Conservation (phyloP, 2,329 filamentous ascomycete species). For the Phyllosticta citrichinensis region DNA sequence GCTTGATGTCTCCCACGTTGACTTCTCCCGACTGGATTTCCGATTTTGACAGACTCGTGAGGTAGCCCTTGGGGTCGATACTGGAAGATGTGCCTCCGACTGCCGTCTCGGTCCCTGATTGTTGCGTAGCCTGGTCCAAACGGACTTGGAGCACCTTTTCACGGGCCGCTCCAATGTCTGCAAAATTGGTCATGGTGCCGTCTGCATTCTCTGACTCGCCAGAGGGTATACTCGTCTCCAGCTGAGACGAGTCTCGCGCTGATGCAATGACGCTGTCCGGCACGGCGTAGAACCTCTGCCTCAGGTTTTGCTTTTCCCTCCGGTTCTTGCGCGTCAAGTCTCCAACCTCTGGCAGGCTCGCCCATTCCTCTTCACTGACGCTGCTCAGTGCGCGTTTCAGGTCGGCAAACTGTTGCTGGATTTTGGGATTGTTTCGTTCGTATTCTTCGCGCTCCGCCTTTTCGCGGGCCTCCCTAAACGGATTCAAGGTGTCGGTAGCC, state of each 20-base stretch:
- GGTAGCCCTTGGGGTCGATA: conserved; percentile 91
- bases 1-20: conserved; percentile 88
- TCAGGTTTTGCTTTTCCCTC: conserved; percentile 69
- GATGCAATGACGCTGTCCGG: conserved; percentile 91
- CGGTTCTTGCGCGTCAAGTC: conserved; percentile 93
- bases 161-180: conserved; percentile 89
- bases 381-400: conserved; percentile 81
- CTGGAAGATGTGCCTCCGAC: conserved; percentile 69
- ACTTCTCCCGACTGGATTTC: conserved; percentile 70
- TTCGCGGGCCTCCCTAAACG: conserved; percentile 85
- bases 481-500: conserved; percentile 27
- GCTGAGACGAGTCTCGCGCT: conserved; percentile 67
- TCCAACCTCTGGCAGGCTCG: conserved; percentile 86
- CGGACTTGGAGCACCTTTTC: conserved; percentile 94
- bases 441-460: conserved; percentile 85
- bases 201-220: conserved; percentile 48
- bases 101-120: conserved; percentile 56
- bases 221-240: conserved; percentile 87
- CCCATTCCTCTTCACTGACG: conserved; percentile 94
- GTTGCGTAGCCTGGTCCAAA: conserved; percentile 76
- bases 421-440: conserved; percentile 95
- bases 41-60: conserved; percentile 80
- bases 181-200: conserved; percentile 95
- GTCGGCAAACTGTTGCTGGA: conserved; percentile 94
- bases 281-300: conserved; percentile 84